Base-by-base conservation (phyloP, 2,329 filamentous ascomycete genomes). In the Penicillium sp. region DNA sequence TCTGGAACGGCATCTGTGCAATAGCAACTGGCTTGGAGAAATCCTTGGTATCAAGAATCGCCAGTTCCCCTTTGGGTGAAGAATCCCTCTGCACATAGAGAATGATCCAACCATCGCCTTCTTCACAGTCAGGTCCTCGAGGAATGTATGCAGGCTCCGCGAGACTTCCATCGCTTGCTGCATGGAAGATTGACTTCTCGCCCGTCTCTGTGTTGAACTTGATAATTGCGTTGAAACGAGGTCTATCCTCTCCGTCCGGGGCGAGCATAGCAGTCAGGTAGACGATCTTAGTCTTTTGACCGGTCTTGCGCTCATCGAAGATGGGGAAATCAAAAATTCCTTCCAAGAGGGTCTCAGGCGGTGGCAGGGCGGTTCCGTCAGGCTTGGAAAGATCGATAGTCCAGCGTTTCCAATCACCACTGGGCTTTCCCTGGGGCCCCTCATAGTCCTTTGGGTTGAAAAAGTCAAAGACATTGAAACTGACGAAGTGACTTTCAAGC, bases 1-100 rank as follows among this genome's bases (percentile, higher is more conserved):
- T 60, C 5, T 66, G 69, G 7, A 77, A 69, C 5, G 79, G 79
- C 53, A 81, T 53, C 63, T 79, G 72, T 1, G 79, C 67, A 4
- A 78, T 69, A 2, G 79, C 78, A 0, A 79, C 50, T 5, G 79
- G 77, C 14, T 74, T 73, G 4, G 65, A 67, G 17, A 81, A 69
- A 14, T 77, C 67, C 58, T 58, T 65, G 5, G 79, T 79, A 57
- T 42, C 39, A 8, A 42, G 39, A 17, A 42, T 42, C 4, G 17
- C 39, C 7, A 42, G 12, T 11, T 42, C 39, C 6, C 39, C 39
- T 11, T 42, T 42, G 17, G n/a, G n/a, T 5, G 39, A 42, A 7
- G 39, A 42, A 42, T 42, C 39, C 17, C 17, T 42, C 5, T 22
- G n/a, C 39, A 42, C 22, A 42, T 42, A 42, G 39, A 42, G 20